These are phyloP conservation scores for Suillus clintonianus DNA, from an alignment of 768 basidiomycete genomes.

Conservation along the genomic window DNA sequence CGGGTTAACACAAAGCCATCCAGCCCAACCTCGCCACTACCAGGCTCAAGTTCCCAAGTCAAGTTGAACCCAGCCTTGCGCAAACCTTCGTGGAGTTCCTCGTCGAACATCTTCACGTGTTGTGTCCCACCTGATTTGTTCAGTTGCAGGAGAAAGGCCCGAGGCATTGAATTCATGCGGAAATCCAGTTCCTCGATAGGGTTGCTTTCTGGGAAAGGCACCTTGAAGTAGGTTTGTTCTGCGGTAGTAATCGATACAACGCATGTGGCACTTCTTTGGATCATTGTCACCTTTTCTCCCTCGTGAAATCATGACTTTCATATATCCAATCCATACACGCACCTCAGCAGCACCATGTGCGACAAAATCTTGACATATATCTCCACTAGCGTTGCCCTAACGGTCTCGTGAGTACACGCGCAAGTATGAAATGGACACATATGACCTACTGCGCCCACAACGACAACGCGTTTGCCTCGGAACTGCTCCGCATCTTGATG, in stretches of 20 bases:
- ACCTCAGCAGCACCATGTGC: background rate
- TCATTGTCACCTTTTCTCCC: background rate
- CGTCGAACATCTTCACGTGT: background rate
- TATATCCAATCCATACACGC: background rate
- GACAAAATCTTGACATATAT: background rate
- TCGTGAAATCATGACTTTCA: background rate
- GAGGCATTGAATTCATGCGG: background rate
- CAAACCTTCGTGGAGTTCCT: slow-evolving; percentile 2
- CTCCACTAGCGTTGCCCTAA: background rate
- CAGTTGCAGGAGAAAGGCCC: background rate
- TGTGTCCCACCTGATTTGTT: background rate
- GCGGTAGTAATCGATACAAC: background rate
- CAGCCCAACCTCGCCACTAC: background rate
- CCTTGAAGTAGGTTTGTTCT: background rate
- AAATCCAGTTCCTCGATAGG: background rate
- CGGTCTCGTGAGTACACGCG: background rate
- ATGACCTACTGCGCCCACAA: slow-evolving; percentile 44
- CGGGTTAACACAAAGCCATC: background rate
- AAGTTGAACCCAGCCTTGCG: background rate
- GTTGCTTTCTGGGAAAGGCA: background rate
- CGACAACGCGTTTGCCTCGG: slow-evolving; percentile 58
- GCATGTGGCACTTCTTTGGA: background rate
- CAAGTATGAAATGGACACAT: background rate
- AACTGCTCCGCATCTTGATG: slow-evolving; percentile 49
- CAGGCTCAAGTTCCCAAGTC: background rate